Percentiles rank a stretch among this genome's conserved stretches.
These are phyloP conservation scores for Rhododendron kiyosumense DNA, from an alignment of 148 eudicot species.

Conservation along the genomic window DNA sequence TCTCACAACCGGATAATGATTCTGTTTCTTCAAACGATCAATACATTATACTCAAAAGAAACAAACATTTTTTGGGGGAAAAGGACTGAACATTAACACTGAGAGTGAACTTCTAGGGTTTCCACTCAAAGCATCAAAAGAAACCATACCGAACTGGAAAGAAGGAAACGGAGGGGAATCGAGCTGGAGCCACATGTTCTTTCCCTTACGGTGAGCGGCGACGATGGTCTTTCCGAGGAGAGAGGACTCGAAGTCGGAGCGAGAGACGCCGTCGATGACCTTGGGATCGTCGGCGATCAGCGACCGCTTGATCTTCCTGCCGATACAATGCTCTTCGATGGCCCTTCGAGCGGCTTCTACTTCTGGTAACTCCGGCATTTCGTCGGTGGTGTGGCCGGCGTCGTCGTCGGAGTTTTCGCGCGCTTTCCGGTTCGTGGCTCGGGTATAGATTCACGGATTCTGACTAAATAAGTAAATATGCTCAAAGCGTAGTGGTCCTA, in stretches of 20 bases:
- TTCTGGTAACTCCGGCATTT: slow-evolving; percentile 95
- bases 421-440: neutral
- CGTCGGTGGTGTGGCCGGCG: neutral
- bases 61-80: neutral
- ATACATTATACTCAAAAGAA: neutral
- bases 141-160: slow-evolving; percentile 74
- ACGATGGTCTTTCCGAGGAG: slow-evolving; percentile 73
- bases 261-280: slow-evolving; percentile 71
- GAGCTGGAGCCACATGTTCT: slow-evolving; percentile 88
- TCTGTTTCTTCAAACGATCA: neutral
- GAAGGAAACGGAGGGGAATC: slow-evolving; percentile 95
- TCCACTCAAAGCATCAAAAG: neutral
- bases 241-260: slow-evolving; percentile 56
- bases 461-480: too few relatives aligned
- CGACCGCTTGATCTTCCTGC: slow-evolving; percentile 63
- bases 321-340: slow-evolving; percentile 57
- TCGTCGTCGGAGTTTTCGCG: neutral
- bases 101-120: slow-evolving; percentile 27
- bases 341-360: slow-evolving; percentile 95
- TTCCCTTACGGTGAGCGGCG: slow-evolving; percentile 81
- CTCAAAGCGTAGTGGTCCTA: too few relatives aligned
- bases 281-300: slow-evolving; percentile 68
- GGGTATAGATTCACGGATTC: too few relatives aligned
- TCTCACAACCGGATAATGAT: neutral
- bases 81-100: neutral